phyloP scores from a whole-genome alignment of 768 basidiomycete species.

The Trametes sanguinea region DNA sequence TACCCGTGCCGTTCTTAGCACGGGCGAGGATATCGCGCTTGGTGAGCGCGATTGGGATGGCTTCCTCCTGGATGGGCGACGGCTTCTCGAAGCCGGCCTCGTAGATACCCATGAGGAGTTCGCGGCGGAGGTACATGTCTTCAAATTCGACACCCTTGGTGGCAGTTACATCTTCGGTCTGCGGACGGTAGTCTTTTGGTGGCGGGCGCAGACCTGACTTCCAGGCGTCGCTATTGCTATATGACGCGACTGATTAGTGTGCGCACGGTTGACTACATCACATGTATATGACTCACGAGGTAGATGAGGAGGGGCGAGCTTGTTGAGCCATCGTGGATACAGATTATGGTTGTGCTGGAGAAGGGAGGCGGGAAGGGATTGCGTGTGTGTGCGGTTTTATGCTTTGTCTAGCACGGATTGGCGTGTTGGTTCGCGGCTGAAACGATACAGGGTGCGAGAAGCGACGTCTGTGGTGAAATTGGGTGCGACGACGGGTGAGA shows the following conservation, averaged over 20 bases:
- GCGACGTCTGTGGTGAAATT: not conserved
- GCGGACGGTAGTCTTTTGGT: constrained; percentile 89
- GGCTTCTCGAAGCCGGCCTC: constrained; percentile 97
- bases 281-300: constrained; percentile 27
- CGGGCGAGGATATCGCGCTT: constrained; percentile 94
- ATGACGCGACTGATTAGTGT: not conserved
- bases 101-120: constrained; percentile 99
- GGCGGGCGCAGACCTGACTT: constrained; percentile 79
- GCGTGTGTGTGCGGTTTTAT: constrained; percentile 19
- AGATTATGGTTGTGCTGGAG: not conserved
- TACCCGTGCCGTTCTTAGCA: constrained; percentile 96
- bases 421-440: not conserved
- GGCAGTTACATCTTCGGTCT: constrained; percentile 95
- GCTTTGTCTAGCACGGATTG: constrained; percentile 20
- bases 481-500: not conserved
- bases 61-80: constrained; percentile 98
- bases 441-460: not conserved
- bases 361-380: not conserved
- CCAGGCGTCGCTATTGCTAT: constrained; percentile 48
- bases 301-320: constrained; percentile 39
- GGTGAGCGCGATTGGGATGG: constrained; percentile 92
- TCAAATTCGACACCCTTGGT: constrained; percentile 96
- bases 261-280: not conserved
- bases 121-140: constrained; percentile 88
- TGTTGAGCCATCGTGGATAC: constrained; percentile 25